A percentile compares a stretch with the other conserved stretches of the same genome.
These are phyloP conservation scores for Macrotyloma uniflorum DNA, from an alignment of 306 rosid species.

Conservation along the genomic window DNA sequence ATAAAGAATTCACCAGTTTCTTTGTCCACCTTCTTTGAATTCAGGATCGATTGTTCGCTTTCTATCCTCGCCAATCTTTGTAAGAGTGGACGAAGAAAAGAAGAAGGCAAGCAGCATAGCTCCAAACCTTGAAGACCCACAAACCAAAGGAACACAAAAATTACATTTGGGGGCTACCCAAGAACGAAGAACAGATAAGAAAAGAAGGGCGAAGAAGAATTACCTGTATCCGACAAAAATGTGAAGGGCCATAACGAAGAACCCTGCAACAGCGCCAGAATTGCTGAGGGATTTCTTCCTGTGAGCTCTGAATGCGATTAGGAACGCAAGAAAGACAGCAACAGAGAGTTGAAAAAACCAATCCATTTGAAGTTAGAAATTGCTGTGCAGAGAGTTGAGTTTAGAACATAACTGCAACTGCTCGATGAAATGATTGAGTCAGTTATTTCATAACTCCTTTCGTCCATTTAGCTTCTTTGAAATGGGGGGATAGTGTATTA, in stretches of 20 bases:
- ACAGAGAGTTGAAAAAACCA: slow-evolving; percentile 41
- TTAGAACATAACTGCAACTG: neutral
- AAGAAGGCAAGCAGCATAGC: slow-evolving; percentile 83
- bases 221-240: slow-evolving; percentile 69
- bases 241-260: slow-evolving; percentile 71
- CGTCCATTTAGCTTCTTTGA: no score
- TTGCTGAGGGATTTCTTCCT: slow-evolving; percentile 66
- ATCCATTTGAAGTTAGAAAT: slow-evolving; percentile 17
- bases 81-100: slow-evolving; percentile 73
- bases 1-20: slow-evolving; percentile 65
- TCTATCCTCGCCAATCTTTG: slow-evolving; percentile 74
- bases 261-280: slow-evolving; percentile 83
- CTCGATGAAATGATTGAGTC: neutral
- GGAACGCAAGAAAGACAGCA: slow-evolving; percentile 51
- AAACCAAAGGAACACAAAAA: neutral
- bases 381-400: neutral
- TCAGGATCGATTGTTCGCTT: slow-evolving; percentile 80
- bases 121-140: slow-evolving; percentile 56
- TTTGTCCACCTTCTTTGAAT: slow-evolving; percentile 87
- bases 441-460: no score
- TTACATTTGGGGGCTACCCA: neutral
- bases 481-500: no score
- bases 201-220: neutral
- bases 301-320: slow-evolving; percentile 64
- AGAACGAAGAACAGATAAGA: neutral